Evolutionary conservation across 2,329 filamentous ascomycete species (phyloP).

Genomic region (Microdochium nivale): DNA sequence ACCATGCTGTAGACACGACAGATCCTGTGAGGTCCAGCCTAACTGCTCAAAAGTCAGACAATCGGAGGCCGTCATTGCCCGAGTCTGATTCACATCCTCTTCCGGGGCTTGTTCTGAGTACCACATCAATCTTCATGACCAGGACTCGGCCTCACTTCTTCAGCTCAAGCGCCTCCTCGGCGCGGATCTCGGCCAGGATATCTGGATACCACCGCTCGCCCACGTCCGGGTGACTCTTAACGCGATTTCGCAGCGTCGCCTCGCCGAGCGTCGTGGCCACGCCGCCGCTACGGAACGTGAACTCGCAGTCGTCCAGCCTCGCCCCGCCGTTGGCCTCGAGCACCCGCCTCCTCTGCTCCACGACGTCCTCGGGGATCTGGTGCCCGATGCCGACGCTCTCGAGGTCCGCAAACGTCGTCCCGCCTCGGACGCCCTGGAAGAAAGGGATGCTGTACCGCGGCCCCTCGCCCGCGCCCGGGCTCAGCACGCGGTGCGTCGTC

Average conservation of each 20-base stretch:
- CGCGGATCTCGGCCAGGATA: slow-evolving; percentile 46
- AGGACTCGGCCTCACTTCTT: slow-evolving; percentile 13
- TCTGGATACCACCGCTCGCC: slow-evolving; percentile 74
- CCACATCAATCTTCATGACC: too few species aligned
- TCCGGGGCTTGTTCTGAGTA: too few species aligned
- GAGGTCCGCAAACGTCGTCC: slow-evolving; percentile 72
- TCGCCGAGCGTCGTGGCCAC: slow-evolving; percentile 65
- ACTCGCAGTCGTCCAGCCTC: slow-evolving; percentile 69
- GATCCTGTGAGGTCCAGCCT: too few species aligned
- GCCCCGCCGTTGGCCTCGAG: slow-evolving; percentile 46
- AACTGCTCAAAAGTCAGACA: too few species aligned
- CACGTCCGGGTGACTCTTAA: slow-evolving; percentile 84
- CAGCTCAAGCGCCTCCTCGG: slow-evolving; percentile 42
- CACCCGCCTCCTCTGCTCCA: slow-evolving; percentile 50
- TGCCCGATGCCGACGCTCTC: slow-evolving; percentile 46
- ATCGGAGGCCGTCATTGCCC: too few species aligned
- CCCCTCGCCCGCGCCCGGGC: slow-evolving; percentile 59
- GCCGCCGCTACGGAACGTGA: slow-evolving; percentile 68
- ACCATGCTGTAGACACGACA: neutral
- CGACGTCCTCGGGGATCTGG: slow-evolving; percentile 52
- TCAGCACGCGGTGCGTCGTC: slow-evolving; percentile 79
- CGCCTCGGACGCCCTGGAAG: slow-evolving; percentile 78
- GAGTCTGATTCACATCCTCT: too few species aligned
- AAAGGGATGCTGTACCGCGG: slow-evolving; percentile 76
- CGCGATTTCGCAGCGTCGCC: slow-evolving; percentile 73